phyloP scores from a whole-genome alignment of 768 basidiomycete genomes.

The Serendipita sp. region DNA sequence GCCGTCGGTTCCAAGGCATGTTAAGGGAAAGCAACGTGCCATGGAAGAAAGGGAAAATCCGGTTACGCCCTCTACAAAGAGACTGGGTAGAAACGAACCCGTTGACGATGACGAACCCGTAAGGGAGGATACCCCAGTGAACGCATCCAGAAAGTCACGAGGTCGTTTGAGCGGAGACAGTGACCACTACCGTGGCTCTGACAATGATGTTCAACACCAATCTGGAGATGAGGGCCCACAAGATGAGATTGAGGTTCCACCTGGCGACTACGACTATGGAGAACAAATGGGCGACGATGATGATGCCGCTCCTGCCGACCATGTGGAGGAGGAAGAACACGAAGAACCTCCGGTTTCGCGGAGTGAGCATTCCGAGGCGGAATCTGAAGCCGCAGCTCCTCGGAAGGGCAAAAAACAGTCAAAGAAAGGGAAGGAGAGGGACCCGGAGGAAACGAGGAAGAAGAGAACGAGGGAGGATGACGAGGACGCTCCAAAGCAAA shows the following conservation, averaged over 20 bases:
- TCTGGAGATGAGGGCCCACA: not conserved
- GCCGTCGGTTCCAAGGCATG: not conserved
- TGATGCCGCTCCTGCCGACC: not conserved
- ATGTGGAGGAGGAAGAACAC: not conserved
- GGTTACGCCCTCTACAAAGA: not conserved
- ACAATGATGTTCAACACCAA: not conserved
- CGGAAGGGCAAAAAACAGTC: not conserved
- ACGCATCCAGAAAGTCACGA: not conserved
- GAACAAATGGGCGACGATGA: not conserved
- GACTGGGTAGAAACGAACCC: not conserved
- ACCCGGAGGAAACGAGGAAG: constrained; percentile 15
- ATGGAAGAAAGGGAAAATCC: not conserved
- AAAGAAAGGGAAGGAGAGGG: constrained; percentile 13
- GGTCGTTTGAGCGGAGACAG: not conserved
- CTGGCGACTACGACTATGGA: not conserved
- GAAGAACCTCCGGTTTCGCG: not conserved
- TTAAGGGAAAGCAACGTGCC: not conserved
- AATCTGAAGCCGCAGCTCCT: not conserved
- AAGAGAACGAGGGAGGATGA: constrained; percentile 17
- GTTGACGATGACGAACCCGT: not conserved
- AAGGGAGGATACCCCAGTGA: not conserved
- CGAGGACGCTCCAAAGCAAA: constrained; percentile 25
- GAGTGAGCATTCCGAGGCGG: not conserved
- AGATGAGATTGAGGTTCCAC: not conserved
- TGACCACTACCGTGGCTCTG: not conserved